These are phyloP conservation scores for Blastobotrys parvus DNA, from an alignment of 805 yeast species.

Conservation along the genomic window DNA sequence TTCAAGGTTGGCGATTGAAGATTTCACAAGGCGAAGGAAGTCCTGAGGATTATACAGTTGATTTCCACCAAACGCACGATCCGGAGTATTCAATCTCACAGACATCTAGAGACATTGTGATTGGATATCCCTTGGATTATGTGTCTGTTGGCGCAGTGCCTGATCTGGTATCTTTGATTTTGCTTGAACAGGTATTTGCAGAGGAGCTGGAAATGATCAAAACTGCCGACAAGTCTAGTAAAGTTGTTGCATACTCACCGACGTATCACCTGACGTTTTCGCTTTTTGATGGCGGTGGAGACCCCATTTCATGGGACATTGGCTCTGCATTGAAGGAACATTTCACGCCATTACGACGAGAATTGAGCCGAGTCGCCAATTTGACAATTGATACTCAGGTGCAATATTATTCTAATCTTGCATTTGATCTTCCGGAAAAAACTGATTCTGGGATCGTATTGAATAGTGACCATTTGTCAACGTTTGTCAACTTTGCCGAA, in stretches of 20 bases:
- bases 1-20: constrained; percentile 25
- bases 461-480: constrained; percentile 51
- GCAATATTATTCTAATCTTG: constrained; percentile 52
- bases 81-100: constrained; percentile 40
- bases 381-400: constrained; percentile 75
- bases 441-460: constrained; percentile 18
- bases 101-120: constrained; percentile 31
- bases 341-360: constrained; percentile 48
- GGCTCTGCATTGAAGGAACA: constrained; percentile 40
- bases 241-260: constrained; percentile 52
- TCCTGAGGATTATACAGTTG: constrained; percentile 30
- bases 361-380: constrained; percentile 50
- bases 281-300: constrained; percentile 51
- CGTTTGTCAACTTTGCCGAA: constrained; percentile 76
- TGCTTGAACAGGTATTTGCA: constrained; percentile 38
- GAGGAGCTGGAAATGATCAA: constrained; percentile 32
- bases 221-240: constrained; percentile 14
- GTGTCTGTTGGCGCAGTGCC: constrained; percentile 56
- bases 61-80: constrained; percentile 29
- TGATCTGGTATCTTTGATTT: constrained; percentile 45
- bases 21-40: constrained; percentile 19
- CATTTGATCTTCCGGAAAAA: constrained; percentile 7
- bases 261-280: constrained; percentile 69
- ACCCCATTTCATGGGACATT: constrained; percentile 67
- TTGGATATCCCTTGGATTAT: constrained; percentile 36